Percentiles rank a stretch among this genome's conserved stretches.
These are phyloP conservation scores for Pichia terricola DNA, from an alignment of 1,139 yeast species.

Conservation along the genomic window DNA sequence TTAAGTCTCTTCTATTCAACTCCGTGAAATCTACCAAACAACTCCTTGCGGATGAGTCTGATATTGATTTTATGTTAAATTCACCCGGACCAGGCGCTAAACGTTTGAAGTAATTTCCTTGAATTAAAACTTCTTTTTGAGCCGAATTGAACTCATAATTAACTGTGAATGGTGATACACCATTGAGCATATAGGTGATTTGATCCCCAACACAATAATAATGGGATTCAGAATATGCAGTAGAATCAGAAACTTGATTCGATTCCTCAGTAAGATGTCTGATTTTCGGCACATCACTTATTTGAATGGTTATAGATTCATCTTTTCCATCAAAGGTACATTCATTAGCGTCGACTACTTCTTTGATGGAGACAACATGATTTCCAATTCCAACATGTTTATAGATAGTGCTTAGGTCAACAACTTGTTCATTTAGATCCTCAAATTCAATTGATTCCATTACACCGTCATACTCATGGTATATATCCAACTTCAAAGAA, in stretches of 20 bases:
- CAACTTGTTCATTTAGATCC: slow-evolving; percentile 13
- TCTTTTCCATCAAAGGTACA: slow-evolving; percentile 38
- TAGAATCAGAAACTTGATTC: slow-evolving; percentile 13
- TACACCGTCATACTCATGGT: slow-evolving; percentile 20
- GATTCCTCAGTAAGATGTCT: slow-evolving; percentile 24
- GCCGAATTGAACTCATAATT: slow-evolving; percentile 64
- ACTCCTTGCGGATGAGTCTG: slow-evolving; percentile 60
- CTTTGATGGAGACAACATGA: slow-evolving; percentile 49
- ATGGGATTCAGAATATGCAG: slow-evolving; percentile 27
- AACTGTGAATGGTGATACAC: slow-evolving; percentile 71
- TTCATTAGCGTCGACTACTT: slow-evolving; percentile 60
- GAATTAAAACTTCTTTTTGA: slow-evolving; percentile 49
- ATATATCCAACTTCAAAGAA: slow-evolving; percentile 17
- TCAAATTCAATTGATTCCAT: slow-evolving; percentile 14
- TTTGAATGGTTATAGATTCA: slow-evolving; percentile 31
- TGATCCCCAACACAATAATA: slow-evolving; percentile 90
- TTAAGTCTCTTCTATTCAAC: slow-evolving; percentile 31
- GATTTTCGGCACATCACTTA: slow-evolving; percentile 68
- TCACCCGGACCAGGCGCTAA: slow-evolving; percentile 76
- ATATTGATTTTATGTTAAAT: slow-evolving; percentile 55
- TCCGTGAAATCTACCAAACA: slow-evolving; percentile 54
- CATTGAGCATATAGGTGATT: slow-evolving; percentile 64
- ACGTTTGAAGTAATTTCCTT: slow-evolving; percentile 49
- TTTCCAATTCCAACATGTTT: slow-evolving; percentile 32
- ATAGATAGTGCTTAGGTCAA: slow-evolving; percentile 20